Evolutionary conservation across 495 filamentous ascomycete genomes (phyloP).

Genomic region (Neohortaea acidophila): DNA sequence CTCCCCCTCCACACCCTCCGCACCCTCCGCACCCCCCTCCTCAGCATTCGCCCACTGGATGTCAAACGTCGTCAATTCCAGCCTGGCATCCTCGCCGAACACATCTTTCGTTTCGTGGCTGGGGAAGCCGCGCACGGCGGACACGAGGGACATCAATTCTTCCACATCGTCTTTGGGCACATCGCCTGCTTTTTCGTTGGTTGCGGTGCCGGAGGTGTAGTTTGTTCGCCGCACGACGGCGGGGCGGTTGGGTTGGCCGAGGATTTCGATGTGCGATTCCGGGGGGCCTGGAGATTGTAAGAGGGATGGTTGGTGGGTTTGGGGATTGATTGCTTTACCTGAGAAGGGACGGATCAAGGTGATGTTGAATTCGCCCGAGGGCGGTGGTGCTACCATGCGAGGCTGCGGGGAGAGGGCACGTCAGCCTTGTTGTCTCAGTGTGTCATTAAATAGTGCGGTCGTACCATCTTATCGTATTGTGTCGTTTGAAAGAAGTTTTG

Average conservation of each 20-base stretch:
- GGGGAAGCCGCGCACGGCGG: constrained; percentile 18
- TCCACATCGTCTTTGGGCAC: constrained; percentile 18
- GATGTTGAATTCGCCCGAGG: constrained; percentile 17
- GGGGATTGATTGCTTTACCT: constrained; percentile 3
- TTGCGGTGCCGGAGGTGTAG: constrained; percentile 1
- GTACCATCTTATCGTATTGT: too few species aligned
- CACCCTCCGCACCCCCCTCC: constrained; percentile 1
- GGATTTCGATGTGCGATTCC: constrained; percentile 13
- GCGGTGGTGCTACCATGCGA: constrained; percentile 16
- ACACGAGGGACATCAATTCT: constrained; percentile 14
- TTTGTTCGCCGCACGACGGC: constrained; percentile 4
- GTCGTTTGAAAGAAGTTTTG: too few species aligned
- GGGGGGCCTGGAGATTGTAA: constrained; percentile 8
- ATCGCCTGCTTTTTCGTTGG: constrained; percentile 13
- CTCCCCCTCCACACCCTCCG: constrained; percentile 13
- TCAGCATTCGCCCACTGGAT: constrained; percentile 20
- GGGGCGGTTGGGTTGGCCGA: constrained; percentile 17
- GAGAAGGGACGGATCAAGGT: constrained; percentile 16
- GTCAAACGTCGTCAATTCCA: constrained; percentile 19
- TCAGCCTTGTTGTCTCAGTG: too few species aligned
- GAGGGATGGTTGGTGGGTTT: background rate
- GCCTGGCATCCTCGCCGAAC: constrained; percentile 10
- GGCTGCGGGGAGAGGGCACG: too few species aligned
- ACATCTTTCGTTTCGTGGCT: constrained; percentile 12
- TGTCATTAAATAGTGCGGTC: too few species aligned